A percentile compares a stretch with the other conserved stretches of the same genome.
These are phyloP conservation scores for Phytopythium aichiense DNA, from an alignment of 352 stramenopile species.

Conservation along the genomic window DNA sequence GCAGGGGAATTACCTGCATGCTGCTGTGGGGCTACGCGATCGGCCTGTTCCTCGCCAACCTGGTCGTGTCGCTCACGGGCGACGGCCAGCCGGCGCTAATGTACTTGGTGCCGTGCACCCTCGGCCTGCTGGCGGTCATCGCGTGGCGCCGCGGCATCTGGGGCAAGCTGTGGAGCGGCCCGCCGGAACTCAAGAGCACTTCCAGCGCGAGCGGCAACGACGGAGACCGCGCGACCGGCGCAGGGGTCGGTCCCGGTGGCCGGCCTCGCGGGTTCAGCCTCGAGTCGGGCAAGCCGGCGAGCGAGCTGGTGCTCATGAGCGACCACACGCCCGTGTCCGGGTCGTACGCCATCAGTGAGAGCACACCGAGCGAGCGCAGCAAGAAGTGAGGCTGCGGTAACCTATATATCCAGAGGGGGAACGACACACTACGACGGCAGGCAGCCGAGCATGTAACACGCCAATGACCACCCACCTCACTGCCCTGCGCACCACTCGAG, in stretches of 20 bases:
- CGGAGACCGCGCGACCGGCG: neutral
- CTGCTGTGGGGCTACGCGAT: conserved; percentile 93
- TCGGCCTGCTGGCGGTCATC: conserved; percentile 79
- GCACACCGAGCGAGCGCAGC: conserved; percentile 15
- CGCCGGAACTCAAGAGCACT: conserved; percentile 43
- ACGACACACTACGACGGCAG: conserved; percentile 1
- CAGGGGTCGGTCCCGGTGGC: conserved; percentile 15
- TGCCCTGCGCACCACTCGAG: neutral
- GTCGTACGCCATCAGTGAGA: conserved; percentile 39
- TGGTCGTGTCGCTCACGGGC: conserved; percentile 89
- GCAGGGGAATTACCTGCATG: conserved; percentile 63
- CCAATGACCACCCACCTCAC: neutral
- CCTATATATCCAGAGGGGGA: neutral
- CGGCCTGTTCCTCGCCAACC: conserved; percentile 92
- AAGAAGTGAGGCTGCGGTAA: conserved; percentile 4
- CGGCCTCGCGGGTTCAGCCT: conserved; percentile 21
- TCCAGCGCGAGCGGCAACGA: conserved; percentile 3
- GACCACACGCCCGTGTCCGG: conserved; percentile 36
- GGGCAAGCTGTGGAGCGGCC: conserved; percentile 87
- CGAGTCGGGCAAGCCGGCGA: conserved; percentile 19
- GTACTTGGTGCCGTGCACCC: conserved; percentile 94
- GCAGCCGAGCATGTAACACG: neutral
- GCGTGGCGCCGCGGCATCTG: conserved; percentile 82
- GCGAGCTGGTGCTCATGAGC: conserved; percentile 37
- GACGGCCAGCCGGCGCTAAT: conserved; percentile 94